A percentile compares a stretch with the other conserved stretches of the same genome.
These are phyloP conservation scores for Lactifluus volemus DNA, from an alignment of 768 basidiomycete species.

Conservation along the genomic window DNA sequence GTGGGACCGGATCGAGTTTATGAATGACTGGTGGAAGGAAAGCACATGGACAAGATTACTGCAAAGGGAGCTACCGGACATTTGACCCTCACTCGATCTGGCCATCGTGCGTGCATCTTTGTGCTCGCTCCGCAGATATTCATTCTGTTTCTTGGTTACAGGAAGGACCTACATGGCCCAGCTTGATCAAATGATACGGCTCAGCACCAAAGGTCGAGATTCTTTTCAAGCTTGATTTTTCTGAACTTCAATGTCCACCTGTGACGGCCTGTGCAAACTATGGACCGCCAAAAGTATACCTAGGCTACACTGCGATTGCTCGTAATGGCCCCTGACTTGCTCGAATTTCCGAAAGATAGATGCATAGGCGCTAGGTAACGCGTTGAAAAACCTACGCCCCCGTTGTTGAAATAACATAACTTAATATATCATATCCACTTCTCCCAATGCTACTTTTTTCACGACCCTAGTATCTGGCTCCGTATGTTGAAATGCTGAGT, in stretches of 20 bases:
- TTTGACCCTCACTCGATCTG: constrained; percentile 25
- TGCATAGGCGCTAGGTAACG: not conserved
- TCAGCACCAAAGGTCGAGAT: not conserved
- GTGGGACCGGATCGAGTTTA: constrained; percentile 72
- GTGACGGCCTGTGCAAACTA: no score
- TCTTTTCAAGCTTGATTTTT: not conserved
- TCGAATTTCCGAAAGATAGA: no score
- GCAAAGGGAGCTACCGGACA: constrained; percentile 78
- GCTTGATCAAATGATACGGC: not conserved
- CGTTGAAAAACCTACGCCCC: not conserved
- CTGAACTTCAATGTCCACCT: not conserved
- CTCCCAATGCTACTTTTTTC: not conserved
- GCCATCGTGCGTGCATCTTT: not conserved
- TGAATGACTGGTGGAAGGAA: constrained; percentile 92
- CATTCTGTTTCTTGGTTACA: not conserved
- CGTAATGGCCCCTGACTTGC: no score
- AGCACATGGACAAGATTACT: constrained; percentile 80
- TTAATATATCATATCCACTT: not conserved
- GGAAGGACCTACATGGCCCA: not conserved
- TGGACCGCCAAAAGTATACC: no score
- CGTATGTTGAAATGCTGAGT: constrained; percentile 14
- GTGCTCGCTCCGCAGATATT: not conserved
- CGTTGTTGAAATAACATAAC: not conserved
- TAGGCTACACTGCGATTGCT: no score
- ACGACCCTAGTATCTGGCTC: constrained; percentile 17